These are phyloP conservation scores for Ilex aquifolium DNA, from an alignment of 257 asterid species.

Conservation along the genomic window DNA sequence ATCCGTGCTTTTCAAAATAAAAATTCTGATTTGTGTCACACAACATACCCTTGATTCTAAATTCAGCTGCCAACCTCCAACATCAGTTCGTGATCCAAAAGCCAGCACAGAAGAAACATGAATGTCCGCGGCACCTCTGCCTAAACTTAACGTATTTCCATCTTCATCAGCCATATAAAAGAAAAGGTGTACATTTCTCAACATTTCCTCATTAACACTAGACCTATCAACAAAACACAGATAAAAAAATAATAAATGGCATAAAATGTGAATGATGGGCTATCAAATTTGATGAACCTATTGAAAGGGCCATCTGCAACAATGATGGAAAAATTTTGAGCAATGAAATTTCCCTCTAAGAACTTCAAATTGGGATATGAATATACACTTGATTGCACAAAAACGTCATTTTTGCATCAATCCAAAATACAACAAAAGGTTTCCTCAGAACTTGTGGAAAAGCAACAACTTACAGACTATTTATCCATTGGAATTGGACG, in stretches of 20 bases:
- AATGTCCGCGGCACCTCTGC: conserved; percentile 34
- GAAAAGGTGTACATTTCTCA: conserved; percentile 62
- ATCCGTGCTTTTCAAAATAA: neutral
- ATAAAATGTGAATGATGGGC: neutral
- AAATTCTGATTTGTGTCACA: conserved; percentile 4
- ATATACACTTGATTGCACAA: too few species aligned
- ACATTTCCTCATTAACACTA: conserved; percentile 43
- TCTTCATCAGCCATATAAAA: conserved; percentile 95
- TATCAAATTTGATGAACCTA: neutral
- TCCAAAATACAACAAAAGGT: too few species aligned
- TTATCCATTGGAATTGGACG: too few species aligned
- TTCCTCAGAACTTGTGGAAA: too few species aligned
- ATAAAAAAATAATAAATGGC: conserved; percentile 14
- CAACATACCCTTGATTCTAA: conserved; percentile 65
- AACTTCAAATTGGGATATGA: too few species aligned
- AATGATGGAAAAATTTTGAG: neutral
- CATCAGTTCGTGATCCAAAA: conserved; percentile 61
- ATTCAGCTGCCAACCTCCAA: conserved; percentile 88
- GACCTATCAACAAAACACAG: conserved; percentile 22
- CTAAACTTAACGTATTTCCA: conserved; percentile 59
- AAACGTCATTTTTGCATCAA: too few species aligned
- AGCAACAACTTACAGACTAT: too few species aligned
- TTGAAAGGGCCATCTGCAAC: neutral
- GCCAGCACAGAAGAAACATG: conserved; percentile 53
- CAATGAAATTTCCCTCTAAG: too few species aligned